phyloP scores from a whole-genome alignment of 208 protist genomes.

The Crithidia sp. region DNA sequence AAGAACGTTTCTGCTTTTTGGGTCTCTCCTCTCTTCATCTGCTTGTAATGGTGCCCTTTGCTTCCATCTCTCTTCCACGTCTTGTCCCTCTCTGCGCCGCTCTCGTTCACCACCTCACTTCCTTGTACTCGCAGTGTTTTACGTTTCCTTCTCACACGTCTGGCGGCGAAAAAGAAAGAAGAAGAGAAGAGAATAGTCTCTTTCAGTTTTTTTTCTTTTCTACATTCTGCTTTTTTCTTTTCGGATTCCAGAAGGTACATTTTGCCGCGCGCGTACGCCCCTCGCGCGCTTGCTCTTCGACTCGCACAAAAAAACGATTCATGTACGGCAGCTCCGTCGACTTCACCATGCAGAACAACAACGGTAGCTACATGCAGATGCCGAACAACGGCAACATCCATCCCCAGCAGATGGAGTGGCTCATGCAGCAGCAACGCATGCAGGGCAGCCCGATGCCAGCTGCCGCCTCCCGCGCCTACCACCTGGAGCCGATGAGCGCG shows the following conservation, averaged over 20 bases:
- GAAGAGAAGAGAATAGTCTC: neutral
- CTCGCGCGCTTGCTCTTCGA: no score
- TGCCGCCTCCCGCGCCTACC: conserved; percentile 28
- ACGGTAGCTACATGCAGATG: conserved; percentile 23
- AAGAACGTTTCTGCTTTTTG: no score
- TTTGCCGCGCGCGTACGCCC: no score
- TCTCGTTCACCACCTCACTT: no score
- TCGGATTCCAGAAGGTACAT: neutral
- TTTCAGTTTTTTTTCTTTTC: conserved; percentile 3
- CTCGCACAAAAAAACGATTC: no score
- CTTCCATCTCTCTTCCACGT: no score
- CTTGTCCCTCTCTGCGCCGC: no score
- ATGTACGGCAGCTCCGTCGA: conserved; percentile 6
- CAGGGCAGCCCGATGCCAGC: conserved; percentile 25
- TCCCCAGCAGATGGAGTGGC: conserved; percentile 31
- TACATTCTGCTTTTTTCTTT: conserved; percentile 3
- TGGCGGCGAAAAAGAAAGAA: neutral
- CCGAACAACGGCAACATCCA: conserved; percentile 11
- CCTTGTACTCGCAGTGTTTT: neutral
- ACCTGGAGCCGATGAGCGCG: conserved; percentile 39
- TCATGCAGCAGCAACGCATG: conserved; percentile 30
- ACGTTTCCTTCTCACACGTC: neutral
- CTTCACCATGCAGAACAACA: conserved; percentile 14
- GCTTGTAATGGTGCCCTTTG: no score
- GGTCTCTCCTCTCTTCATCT: no score